Conservation (phyloP, 257 asterid genomes). For the Ilex aquifolium region DNA sequence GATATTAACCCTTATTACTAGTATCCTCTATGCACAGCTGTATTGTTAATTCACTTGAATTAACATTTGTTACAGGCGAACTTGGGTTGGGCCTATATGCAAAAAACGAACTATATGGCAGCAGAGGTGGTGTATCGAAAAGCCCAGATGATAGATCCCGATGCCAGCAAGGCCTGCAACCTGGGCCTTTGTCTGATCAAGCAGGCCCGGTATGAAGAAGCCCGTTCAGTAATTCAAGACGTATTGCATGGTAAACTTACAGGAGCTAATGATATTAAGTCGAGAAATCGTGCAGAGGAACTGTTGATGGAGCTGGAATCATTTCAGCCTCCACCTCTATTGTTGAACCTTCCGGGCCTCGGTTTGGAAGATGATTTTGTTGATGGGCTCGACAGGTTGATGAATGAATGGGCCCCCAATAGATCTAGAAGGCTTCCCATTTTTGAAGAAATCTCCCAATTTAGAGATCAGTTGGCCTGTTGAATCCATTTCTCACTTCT, state of each 20-base stretch:
- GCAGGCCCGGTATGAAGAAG: conserved; percentile 58
- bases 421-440: conserved; percentile 77
- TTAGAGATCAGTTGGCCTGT: conserved; percentile 80
- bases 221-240: conserved; percentile 45
- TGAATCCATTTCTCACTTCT: conserved; percentile 10
- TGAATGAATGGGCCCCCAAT: conserved; percentile 53
- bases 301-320: no score
- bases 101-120: conserved; percentile 56
- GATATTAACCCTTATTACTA: no score
- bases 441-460: conserved; percentile 72
- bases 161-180: conserved; percentile 80
- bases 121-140: conserved; percentile 81
- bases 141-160: conserved; percentile 86
- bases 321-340: conserved; percentile 10
- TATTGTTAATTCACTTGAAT: neutral
- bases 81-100: conserved; percentile 92
- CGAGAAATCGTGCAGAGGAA: conserved; percentile 41
- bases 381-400: conserved; percentile 43
- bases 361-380: conserved; percentile 50
- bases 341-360: conserved; percentile 20
- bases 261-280: conserved; percentile 53
- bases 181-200: conserved; percentile 62
- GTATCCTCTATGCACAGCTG: no score
- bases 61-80: conserved; percentile 44
- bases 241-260: conserved; percentile 44